phyloP scores from a whole-genome alignment of 2,329 filamentous ascomycete species.

The Lecanosticta acicola region DNA sequence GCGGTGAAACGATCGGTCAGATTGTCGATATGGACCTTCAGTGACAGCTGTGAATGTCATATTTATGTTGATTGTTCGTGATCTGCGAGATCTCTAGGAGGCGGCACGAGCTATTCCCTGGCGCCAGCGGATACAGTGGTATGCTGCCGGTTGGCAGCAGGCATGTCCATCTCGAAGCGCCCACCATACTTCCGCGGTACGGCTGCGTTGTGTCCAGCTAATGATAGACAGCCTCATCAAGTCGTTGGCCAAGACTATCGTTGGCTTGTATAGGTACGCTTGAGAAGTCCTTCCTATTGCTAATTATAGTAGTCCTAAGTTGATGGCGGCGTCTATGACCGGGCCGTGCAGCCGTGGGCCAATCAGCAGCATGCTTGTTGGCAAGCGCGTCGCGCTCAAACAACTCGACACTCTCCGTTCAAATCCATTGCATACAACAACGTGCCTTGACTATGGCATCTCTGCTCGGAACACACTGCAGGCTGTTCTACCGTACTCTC shows the following conservation, averaged over 20 bases:
- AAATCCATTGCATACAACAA: background rate
- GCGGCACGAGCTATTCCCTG: background rate
- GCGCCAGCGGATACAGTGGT: background rate
- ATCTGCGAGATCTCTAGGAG: background rate
- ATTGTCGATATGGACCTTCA: no score
- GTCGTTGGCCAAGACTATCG: background rate
- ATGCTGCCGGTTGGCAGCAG: background rate
- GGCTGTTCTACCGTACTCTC: background rate
- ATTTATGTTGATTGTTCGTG: no score
- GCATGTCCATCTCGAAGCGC: background rate
- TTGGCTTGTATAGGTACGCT: background rate
- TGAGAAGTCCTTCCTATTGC: background rate
- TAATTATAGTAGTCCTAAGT: background rate
- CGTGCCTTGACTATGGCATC: background rate
- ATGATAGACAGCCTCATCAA: background rate
- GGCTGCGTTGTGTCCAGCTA: background rate
- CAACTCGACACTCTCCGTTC: background rate
- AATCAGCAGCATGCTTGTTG: background rate
- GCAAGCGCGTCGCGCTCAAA: background rate
- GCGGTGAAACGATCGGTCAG: no score
- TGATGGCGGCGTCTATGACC: background rate
- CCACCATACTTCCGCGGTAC: background rate
- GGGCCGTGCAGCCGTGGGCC: background rate
- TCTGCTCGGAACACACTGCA: background rate
- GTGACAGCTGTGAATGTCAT: no score